phyloP scores from a whole-genome alignment of 2,329 filamentous ascomycete genomes.

The Clarireedia paspali region DNA sequence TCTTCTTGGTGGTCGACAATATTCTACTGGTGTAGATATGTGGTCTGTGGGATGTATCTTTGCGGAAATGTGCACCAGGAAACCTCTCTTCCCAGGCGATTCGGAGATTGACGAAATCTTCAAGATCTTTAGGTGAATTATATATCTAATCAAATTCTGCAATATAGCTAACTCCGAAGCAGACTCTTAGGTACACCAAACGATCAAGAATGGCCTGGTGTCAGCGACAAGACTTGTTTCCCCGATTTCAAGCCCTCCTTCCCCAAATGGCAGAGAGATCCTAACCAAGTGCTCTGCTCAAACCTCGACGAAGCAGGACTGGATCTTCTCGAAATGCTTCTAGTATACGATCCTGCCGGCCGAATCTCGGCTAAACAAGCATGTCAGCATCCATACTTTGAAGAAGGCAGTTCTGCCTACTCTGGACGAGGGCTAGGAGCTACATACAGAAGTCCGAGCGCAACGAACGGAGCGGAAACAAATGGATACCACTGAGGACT shows the following conservation, averaged over 20 bases:
- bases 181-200: constrained; percentile 72
- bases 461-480: constrained; percentile 10
- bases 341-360: constrained; percentile 80
- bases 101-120: constrained; percentile 93
- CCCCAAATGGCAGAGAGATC: constrained; percentile 79
- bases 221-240: constrained; percentile 63
- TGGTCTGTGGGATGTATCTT: constrained; percentile 95
- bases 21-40: constrained; percentile 92
- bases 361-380: constrained; percentile 87
- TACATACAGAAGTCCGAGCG: constrained; percentile 16
- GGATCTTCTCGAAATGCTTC: constrained; percentile 60
- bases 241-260: constrained; percentile 90
- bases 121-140: constrained; percentile 76
- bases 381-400: constrained; percentile 78
- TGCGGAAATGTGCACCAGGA: constrained; percentile 92
- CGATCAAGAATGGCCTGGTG: constrained; percentile 78
- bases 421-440: constrained; percentile 28
- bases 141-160: background rate
- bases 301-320: constrained; percentile 66
- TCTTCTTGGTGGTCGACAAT: constrained; percentile 81
- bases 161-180: constrained; percentile 29
- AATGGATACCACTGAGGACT: constrained; percentile 26
- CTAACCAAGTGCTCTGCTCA: constrained; percentile 56
- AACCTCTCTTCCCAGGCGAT: constrained; percentile 86
- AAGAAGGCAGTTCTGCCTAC: constrained; percentile 29